Conservation (phyloP, 768 basidiomycete genomes). For the Candolleomyces eurysporus region DNA sequence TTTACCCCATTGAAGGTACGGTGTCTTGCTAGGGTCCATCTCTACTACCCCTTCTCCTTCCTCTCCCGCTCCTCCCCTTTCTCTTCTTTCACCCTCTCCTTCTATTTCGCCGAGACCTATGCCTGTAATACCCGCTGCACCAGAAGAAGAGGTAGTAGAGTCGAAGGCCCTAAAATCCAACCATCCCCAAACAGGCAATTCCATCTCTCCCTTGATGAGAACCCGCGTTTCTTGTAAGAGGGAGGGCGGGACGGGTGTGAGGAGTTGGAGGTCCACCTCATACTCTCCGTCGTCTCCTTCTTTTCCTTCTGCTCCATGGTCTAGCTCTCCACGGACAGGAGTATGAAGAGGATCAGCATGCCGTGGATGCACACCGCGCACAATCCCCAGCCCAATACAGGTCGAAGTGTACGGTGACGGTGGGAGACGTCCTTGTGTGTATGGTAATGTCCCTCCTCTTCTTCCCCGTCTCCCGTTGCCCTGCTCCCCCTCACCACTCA, state of each 20-base stretch:
- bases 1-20: constrained; percentile 76
- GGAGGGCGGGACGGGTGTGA: constrained; percentile 68
- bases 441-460: constrained; percentile 40
- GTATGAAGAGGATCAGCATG: neutral
- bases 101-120: no score
- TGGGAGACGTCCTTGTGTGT: constrained; percentile 50
- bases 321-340: no score
- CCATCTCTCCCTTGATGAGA: constrained; percentile 84
- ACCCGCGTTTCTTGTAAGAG: constrained; percentile 43
- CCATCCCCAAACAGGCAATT: constrained; percentile 86
- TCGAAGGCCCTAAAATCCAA: constrained; percentile 56
- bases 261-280: constrained; percentile 51
- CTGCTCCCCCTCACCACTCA: no score
- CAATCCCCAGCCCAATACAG: constrained; percentile 75
- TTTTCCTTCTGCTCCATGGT: neutral
- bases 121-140: no score
- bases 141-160: no score
- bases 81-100: neutral
- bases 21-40: constrained; percentile 53
- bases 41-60: constrained; percentile 35
- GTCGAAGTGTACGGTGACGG: constrained; percentile 61
- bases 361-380: constrained; percentile 49
- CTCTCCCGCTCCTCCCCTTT: constrained; percentile 16
- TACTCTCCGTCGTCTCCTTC: neutral
- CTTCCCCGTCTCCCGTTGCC: no score